A percentile compares a stretch with the other conserved stretches of the same genome.
Conservation (phyloP, 306 rosid genomes). For the Mucuna pruriens region DNA sequence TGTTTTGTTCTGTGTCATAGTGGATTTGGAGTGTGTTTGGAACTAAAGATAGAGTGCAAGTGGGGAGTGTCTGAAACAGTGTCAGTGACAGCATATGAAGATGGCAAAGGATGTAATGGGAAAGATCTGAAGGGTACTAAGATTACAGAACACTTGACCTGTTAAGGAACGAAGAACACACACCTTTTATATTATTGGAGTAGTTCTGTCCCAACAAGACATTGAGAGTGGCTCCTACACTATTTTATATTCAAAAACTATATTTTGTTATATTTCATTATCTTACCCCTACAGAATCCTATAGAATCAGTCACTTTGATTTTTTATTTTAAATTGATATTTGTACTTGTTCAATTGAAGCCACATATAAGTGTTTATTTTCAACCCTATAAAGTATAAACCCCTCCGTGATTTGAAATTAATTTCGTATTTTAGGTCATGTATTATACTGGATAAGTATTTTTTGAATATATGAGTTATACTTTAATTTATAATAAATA, state of each 20-base stretch:
- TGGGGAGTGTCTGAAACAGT: conserved; percentile 30
- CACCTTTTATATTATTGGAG: conserved; percentile 28
- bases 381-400: no score
- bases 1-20: conserved; percentile 27
- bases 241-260: background rate
- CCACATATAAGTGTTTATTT: no score
- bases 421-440: no score
- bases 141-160: conserved; percentile 18
- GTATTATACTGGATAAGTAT: no score
- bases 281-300: conserved; percentile 25
- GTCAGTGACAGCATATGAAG: conserved; percentile 34
- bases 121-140: conserved; percentile 10
- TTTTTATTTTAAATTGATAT: background rate
- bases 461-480: no score
- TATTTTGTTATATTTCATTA: conserved; percentile 1
- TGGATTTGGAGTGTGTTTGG: conserved; percentile 25
- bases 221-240: background rate
- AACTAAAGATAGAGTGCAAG: conserved; percentile 25
- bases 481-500: no score
- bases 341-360: background rate
- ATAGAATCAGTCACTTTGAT: conserved; percentile 1
- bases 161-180: conserved; percentile 2
- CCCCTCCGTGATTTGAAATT: no score
- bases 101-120: conserved; percentile 23
- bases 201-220: background rate